Evolutionary conservation across 2,329 filamentous ascomycete species (phyloP).

Genomic region (Exophiala calicioides): DNA sequence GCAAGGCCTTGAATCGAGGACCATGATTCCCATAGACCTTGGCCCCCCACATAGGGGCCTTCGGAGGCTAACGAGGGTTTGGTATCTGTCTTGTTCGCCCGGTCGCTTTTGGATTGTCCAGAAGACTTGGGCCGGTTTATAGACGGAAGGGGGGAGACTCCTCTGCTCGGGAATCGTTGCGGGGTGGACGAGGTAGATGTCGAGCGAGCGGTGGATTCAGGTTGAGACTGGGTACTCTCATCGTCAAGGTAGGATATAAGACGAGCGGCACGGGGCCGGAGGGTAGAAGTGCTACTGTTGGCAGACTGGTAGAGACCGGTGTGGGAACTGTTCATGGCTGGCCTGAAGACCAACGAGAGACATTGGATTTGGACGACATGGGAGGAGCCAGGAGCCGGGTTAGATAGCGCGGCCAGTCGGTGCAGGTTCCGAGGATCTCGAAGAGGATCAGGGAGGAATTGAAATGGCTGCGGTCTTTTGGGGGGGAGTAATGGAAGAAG

Average conservation of each 20-base stretch:
- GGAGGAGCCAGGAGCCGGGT: constrained; percentile 4
- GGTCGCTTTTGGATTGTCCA: constrained; percentile 11
- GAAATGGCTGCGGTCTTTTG: too few relatives aligned
- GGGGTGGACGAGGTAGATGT: constrained; percentile 34
- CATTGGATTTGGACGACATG: constrained; percentile 26
- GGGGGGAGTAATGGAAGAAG: too few relatives aligned
- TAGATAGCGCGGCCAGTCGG: too few relatives aligned
- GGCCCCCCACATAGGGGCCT: constrained; percentile 5
- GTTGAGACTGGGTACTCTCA: constrained; percentile 30
- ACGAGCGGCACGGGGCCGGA: constrained; percentile 47
- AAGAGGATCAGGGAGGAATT: too few relatives aligned
- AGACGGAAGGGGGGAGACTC: constrained; percentile 42
- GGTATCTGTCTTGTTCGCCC: constrained; percentile 7
- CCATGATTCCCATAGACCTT: constrained; percentile 47
- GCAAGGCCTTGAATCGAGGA: constrained; percentile 51
- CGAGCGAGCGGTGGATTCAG: constrained; percentile 33
- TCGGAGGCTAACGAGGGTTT: constrained; percentile 7
- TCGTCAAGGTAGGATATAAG: constrained; percentile 45
- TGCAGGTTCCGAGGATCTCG: too few relatives aligned
- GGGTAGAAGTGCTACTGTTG: constrained; percentile 36
- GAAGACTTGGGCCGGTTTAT: constrained; percentile 23
- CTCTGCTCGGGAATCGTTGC: constrained; percentile 41
- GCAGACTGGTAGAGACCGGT: constrained; percentile 24
- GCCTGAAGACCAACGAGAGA: constrained; percentile 24
- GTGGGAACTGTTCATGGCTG: constrained; percentile 30